Conservation (phyloP, 139 green algal species). For the Desmodesmus armatus region DNA sequence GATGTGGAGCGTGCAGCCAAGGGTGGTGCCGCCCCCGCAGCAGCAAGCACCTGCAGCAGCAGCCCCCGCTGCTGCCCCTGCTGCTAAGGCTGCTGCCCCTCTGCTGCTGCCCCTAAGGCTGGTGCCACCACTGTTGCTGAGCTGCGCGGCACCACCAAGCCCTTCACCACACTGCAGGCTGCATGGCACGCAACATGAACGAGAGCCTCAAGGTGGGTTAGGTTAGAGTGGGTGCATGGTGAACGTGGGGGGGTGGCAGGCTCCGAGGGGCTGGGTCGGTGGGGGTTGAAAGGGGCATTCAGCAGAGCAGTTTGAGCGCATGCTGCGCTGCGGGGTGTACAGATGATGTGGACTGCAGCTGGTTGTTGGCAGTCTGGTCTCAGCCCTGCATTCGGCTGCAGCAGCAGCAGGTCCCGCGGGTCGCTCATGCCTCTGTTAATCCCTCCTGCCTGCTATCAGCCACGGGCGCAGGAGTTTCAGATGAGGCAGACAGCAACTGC, state of each 20-base stretch:
- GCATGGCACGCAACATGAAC: conserved; percentile 97
- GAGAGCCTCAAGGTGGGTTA: conserved; percentile 89
- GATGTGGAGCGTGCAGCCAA: conserved; percentile 89
- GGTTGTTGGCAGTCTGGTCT: not conserved
- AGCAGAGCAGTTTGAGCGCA: too few relatives aligned
- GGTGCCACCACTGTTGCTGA: conserved; percentile 78
- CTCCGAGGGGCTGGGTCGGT: too few relatives aligned
- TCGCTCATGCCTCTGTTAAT: conserved; percentile 30
- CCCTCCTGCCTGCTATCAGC: conserved; percentile 23
- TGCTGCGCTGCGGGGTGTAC: too few relatives aligned
- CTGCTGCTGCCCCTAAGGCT: conserved; percentile 39
- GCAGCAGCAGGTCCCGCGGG: not conserved
- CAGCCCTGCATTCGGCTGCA: not conserved
- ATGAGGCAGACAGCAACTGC: conserved; percentile 13
- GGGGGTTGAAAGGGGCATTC: too few relatives aligned
- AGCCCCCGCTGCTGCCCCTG: conserved; percentile 55
- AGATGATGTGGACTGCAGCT: not conserved
- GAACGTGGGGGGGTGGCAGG: too few relatives aligned
- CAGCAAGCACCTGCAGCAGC: conserved; percentile 54
- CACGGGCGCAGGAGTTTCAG: conserved; percentile 42
- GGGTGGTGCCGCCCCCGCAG: conserved; percentile 57
- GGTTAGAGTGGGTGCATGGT: too few relatives aligned
- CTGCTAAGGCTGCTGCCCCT: conserved; percentile 53
- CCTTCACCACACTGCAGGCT: conserved; percentile 92
- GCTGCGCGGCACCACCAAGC: conserved; percentile 89